Conservation (phyloP, 441 rosid genomes). For the Croton setiger region DNA sequence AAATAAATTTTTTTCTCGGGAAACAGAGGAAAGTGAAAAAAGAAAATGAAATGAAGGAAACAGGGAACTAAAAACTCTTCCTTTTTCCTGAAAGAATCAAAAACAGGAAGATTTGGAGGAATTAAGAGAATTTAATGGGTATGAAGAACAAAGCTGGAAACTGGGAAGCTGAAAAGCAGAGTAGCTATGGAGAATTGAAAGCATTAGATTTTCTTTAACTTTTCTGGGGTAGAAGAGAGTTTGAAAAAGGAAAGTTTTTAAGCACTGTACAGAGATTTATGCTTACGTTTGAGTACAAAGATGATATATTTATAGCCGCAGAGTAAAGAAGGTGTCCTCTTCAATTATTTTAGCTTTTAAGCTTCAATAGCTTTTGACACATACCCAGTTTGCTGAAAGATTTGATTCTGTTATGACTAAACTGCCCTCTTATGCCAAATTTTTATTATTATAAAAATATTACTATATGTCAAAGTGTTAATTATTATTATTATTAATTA, state of each 20-base stretch:
- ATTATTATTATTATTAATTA: too few species aligned
- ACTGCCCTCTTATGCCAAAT: neutral
- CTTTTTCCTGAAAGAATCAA: conserved; percentile 19
- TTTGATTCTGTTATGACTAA: neutral
- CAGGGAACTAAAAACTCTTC: conserved; percentile 19
- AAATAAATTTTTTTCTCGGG: neutral
- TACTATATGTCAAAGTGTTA: too few species aligned
- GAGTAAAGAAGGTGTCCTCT: neutral
- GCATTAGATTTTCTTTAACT: conserved; percentile 2
- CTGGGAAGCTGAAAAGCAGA: conserved; percentile 3
- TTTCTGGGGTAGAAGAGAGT: neutral
- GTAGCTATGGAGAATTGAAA: neutral
- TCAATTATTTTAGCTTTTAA: neutral
- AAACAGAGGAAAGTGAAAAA: conserved; percentile 3
- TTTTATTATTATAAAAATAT: too few species aligned
- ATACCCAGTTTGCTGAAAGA: neutral
- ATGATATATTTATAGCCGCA: conserved; percentile 43
- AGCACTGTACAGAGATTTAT: conserved; percentile 3
- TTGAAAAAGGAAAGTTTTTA: neutral
- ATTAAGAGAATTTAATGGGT: neutral
- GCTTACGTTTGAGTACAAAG: conserved; percentile 15
- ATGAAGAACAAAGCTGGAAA: neutral
- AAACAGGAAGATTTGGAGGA: neutral
- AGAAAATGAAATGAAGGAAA: neutral
- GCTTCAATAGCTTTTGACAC: neutral